Evolutionary conservation across 192 early-diverging fungal genomes (phyloP).

Genomic region (Phycomyces nitens): DNA sequence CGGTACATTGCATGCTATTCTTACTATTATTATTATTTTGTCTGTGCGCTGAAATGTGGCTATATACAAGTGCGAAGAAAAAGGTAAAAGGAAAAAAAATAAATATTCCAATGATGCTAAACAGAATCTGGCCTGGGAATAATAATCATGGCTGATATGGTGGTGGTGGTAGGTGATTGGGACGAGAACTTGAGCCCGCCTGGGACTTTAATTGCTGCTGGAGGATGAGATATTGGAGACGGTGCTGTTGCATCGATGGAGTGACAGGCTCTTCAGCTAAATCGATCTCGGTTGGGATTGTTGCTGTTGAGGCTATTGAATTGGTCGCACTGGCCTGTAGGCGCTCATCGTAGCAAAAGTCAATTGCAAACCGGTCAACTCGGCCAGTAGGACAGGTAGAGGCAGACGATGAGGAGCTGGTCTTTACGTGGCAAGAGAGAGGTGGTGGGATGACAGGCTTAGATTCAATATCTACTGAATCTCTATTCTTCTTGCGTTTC

Average conservation of each 20-base stretch:
- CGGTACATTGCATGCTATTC: too few relatives aligned
- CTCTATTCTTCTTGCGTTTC: neutral
- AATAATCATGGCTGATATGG: too few relatives aligned
- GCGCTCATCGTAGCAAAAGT: conserved; percentile 1
- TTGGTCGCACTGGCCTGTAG: neutral
- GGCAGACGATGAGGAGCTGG: neutral
- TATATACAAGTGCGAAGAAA: too few relatives aligned
- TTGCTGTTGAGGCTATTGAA: neutral
- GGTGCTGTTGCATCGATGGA: conserved; percentile 19
- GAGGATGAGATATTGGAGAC: conserved; percentile 9
- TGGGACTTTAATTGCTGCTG: neutral
- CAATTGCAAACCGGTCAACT: conserved; percentile 16
- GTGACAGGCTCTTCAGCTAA: neutral
- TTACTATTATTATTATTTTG: too few relatives aligned
- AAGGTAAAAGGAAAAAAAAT: too few relatives aligned
- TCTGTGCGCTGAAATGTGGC: too few relatives aligned
- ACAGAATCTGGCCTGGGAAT: too few relatives aligned
- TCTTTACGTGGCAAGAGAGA: neutral
- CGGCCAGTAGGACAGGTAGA: neutral
- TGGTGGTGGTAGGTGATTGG: neutral
- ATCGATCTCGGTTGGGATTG: neutral
- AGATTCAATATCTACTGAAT: conserved; percentile 6
- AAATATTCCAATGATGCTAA: too few relatives aligned
- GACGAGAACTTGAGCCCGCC: neutral
- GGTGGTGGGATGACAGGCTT: neutral